Evolutionary conservation across 2,329 filamentous ascomycete genomes (phyloP).

Genomic region (Moelleriella libera): DNA sequence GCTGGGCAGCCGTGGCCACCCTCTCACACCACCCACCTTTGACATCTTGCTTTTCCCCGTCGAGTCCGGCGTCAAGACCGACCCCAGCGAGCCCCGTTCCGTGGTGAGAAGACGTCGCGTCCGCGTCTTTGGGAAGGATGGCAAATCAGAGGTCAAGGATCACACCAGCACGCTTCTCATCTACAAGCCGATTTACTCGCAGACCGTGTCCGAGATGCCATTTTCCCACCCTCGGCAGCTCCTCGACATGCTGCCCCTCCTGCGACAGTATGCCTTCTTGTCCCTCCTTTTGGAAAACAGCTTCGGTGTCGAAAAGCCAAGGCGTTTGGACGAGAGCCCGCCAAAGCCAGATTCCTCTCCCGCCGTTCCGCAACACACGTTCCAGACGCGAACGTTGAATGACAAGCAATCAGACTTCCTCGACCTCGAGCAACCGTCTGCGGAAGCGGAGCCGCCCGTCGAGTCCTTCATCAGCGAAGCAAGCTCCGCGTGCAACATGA

Average conservation of each 20-base stretch:
- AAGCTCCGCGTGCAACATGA: constrained; percentile 19
- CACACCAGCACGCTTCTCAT: constrained; percentile 52
- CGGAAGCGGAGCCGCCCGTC: not conserved
- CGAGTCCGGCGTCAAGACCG: constrained; percentile 29
- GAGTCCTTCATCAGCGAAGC: not conserved
- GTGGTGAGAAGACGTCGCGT: constrained; percentile 36
- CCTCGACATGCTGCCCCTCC: constrained; percentile 54
- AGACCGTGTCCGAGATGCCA: constrained; percentile 50
- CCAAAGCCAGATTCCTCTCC: too few species aligned
- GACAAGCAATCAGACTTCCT: constrained; percentile 20
- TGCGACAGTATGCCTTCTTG: constrained; percentile 64
- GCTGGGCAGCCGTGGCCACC: constrained; percentile 13
- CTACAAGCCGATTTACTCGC: constrained; percentile 59
- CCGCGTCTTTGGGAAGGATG: constrained; percentile 21
- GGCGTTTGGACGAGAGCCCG: not conserved
- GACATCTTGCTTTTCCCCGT: constrained; percentile 46
- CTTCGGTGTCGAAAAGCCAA: constrained; percentile 28
- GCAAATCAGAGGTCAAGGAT: constrained; percentile 14
- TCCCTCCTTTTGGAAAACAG: constrained; percentile 48
- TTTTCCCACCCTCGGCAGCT: constrained; percentile 71
- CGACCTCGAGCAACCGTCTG: constrained; percentile 1
- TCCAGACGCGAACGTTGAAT: not conserved
- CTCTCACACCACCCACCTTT: constrained; percentile 29
- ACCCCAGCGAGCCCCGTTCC: constrained; percentile 42
- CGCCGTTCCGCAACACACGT: too few species aligned